Percentiles rank a stretch among this genome's conserved stretches.
phyloP scores from a whole-genome alignment of 495 filamentous ascomycete genomes.

The Penicillium cataractarum region DNA sequence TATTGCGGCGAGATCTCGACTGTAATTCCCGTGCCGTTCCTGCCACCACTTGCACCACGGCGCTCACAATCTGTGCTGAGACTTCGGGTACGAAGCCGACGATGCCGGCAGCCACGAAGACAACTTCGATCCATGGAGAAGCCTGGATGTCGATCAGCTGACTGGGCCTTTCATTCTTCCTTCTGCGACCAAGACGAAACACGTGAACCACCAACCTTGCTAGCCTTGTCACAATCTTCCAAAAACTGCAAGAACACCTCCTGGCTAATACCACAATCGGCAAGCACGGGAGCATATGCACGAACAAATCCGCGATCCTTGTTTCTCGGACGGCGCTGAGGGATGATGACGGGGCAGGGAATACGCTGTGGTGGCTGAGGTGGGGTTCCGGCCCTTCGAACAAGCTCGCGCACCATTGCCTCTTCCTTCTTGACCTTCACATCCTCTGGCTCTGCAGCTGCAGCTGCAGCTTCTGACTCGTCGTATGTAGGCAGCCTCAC shows the following conservation, averaged over 20 bases:
- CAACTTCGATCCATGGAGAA: conserved; percentile 17
- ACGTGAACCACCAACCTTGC: conserved; percentile 15
- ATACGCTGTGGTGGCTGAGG: conserved; percentile 12
- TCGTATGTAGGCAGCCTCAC: conserved; percentile 6
- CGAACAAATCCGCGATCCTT: conserved; percentile 27
- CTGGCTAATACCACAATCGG: conserved; percentile 20
- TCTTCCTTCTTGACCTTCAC: conserved; percentile 13
- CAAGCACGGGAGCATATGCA: conserved; percentile 15
- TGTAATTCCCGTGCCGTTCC: conserved; percentile 22
- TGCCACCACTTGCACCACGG: conserved; percentile 12
- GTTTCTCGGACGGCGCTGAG: conserved; percentile 28
- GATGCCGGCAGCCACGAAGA: conserved; percentile 14
- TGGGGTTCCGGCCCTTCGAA: conserved; percentile 18
- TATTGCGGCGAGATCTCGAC: conserved; percentile 17
- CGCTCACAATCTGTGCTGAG: conserved; percentile 7
- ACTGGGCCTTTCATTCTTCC: background rate
- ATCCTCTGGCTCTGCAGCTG: background rate
- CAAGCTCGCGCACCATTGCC: conserved; percentile 16
- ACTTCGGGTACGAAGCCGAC: conserved; percentile 9
- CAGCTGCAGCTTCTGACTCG: background rate
- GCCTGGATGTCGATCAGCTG: conserved; percentile 9
- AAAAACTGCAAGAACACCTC: conserved; percentile 23
- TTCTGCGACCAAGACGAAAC: background rate
- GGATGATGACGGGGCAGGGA: conserved; percentile 30
- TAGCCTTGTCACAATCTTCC: conserved; percentile 16